Evolutionary conservation across 257 asterid species (phyloP).

Genomic region (Thymus quinquecostatus): DNA sequence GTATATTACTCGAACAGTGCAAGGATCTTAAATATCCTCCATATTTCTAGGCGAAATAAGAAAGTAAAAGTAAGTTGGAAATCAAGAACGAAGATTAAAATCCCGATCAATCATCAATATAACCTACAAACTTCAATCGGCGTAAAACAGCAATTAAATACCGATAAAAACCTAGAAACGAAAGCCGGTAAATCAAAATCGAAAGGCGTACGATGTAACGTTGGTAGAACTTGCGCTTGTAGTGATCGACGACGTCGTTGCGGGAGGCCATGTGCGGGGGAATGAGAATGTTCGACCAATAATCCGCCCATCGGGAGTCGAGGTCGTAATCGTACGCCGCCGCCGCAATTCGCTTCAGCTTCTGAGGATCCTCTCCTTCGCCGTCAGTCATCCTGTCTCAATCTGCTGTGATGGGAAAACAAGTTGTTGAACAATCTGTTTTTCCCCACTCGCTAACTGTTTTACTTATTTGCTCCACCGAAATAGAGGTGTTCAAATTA

Average conservation of each 20-base stretch:
- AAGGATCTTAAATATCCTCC: not conserved
- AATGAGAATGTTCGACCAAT: conserved; percentile 93
- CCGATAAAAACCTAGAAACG: not conserved
- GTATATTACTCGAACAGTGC: not conserved
- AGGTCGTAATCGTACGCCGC: conserved; percentile 83
- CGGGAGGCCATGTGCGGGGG: conserved; percentile 91
- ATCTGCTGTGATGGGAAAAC: not conserved
- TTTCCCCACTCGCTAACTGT: too few relatives aligned
- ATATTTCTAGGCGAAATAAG: not conserved
- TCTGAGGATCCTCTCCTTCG: conserved; percentile 76
- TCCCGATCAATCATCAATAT: not conserved
- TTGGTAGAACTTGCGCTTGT: conserved; percentile 94
- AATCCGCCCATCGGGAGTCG: conserved; percentile 86
- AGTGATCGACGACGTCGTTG: conserved; percentile 73
- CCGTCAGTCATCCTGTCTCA: conserved; percentile 53
- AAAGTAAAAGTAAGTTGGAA: not conserved
- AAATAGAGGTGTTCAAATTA: too few relatives aligned
- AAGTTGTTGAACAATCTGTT: too few relatives aligned
- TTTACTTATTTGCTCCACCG: too few relatives aligned
- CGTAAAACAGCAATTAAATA: too few relatives aligned
- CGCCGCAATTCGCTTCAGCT: conserved; percentile 82
- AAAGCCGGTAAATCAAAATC: not conserved
- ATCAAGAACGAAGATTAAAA: not conserved
- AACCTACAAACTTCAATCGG: conserved; percentile 10
- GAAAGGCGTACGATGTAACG: conserved; percentile 70